phyloP scores from a whole-genome alignment of 2,329 filamentous ascomycete species.

The Whalleya microplaca region DNA sequence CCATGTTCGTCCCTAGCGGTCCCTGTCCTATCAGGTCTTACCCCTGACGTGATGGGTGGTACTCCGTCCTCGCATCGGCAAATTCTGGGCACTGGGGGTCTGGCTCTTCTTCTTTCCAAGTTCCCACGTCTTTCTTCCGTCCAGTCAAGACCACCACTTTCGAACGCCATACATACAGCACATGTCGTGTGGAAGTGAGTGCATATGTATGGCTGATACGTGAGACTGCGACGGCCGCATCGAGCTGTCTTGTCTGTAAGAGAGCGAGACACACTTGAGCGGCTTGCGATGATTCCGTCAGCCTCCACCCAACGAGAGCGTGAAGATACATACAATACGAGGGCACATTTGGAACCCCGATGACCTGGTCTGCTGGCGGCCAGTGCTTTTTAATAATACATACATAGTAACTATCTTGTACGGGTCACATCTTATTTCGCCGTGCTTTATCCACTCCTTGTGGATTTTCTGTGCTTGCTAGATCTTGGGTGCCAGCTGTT shows the following conservation, averaged over 20 bases:
- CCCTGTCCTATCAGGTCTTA: slow-evolving; percentile 8
- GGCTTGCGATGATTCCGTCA: neutral
- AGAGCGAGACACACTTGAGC: neutral
- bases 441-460: neutral
- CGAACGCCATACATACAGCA: neutral
- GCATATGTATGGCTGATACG: neutral
- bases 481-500: neutral
- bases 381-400: neutral
- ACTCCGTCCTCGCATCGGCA: slow-evolving; percentile 2
- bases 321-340: neutral
- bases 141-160: neutral
- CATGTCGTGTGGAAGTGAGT: slow-evolving; percentile 1
- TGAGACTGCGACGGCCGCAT: neutral
- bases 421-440: neutral
- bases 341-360: neutral
- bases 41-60: slow-evolving; percentile 19
- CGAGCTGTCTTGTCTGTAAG: neutral
- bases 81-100: neutral
- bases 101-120: slow-evolving; percentile 3
- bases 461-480: neutral
- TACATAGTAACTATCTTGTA: neutral
- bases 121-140: slow-evolving; percentile 1
- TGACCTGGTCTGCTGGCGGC: neutral
- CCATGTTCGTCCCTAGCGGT: slow-evolving; percentile 19
- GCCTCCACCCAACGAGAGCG: neutral